Evolutionary conservation across 495 filamentous ascomycete species (phyloP), one percentile per base, ranked within the genome.

Genomic region (Aspergillus affinis): DNA sequence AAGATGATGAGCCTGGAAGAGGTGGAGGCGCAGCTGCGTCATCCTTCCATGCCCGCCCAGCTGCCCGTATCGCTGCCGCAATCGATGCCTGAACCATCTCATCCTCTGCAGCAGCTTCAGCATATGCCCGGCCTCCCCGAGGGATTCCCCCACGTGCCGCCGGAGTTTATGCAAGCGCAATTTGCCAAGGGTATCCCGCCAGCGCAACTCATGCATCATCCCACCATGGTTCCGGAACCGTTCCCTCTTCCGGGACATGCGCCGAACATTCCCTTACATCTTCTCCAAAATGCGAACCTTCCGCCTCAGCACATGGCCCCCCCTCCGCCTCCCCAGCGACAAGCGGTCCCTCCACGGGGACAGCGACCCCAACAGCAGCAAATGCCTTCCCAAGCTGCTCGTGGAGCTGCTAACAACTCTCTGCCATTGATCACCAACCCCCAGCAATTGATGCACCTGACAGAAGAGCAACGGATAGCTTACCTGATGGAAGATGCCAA

Each of bases 1-100:
- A 97, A 92, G 77, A 90, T 98, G 81, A 85, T 99, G 88, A 97
- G 91, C 65, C 68, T 99, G 59, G 94, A 98, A 69, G 94, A 98
- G 73, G 94, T 99, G 17, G 94, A 99, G 77, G 95, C 94, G 36
- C 87, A 92, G 65, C 90, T 99, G 81, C 85, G 91, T 44, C 81
- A 85, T 13, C 89, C 91, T 65, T 73, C 81, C 56, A 21, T 57
- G 20, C 72, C 68, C 21, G 61, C 65, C 20, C 75, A 78, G 48
- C 57, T 60, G 18, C 69, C 68, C 36, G 59, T 69, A 21, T 72
- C 72, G 10, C 65, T 73, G 15, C 65, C 68, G 13, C 70, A 72
- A 23, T 65, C 68, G 9, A 64, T 73, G 54, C 58, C 67, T 8
- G 74, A 78, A 23, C 54, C 62, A 10, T 48, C 70, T 26, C 74